These are phyloP conservation scores for Ophiostoma sp. DNA, from an alignment of 2,329 filamentous ascomycete species.

Conservation along the genomic window DNA sequence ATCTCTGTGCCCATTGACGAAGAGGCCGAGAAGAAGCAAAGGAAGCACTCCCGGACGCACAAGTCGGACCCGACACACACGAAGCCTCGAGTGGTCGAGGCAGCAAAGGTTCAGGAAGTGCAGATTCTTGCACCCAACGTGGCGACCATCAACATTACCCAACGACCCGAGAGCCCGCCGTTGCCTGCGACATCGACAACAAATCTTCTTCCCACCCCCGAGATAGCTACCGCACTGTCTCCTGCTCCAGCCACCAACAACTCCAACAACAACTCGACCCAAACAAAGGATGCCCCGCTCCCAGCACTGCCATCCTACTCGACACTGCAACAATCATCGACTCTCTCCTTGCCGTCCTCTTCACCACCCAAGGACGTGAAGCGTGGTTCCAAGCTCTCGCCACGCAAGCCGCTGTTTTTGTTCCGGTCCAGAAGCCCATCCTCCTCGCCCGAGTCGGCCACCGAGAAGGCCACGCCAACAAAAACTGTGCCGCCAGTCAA, in stretches of 20 bases:
- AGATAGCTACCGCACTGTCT: not conserved
- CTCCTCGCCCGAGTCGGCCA: not conserved
- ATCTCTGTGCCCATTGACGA: conserved; percentile 34
- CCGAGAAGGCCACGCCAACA: not conserved
- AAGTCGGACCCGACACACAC: not conserved
- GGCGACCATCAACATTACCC: too few relatives aligned
- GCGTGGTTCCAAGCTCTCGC: not conserved
- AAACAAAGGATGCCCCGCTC: conserved; percentile 12
- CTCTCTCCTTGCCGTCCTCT: not conserved
- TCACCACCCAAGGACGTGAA: not conserved
- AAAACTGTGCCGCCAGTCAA: not conserved
- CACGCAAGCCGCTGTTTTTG: conserved; percentile 9
- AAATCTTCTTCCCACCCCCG: not conserved
- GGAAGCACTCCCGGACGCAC: not conserved
- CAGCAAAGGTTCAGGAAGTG: not conserved
- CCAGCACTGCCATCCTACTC: conserved; percentile 10
- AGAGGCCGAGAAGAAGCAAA: not conserved
- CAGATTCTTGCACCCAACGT: not conserved
- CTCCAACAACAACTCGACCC: not conserved
- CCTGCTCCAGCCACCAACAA: not conserved
- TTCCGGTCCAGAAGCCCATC: conserved; percentile 10
- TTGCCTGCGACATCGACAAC: not conserved
- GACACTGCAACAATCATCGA: not conserved
- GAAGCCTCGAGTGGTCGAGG: not conserved
- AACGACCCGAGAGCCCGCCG: not conserved